A percentile compares a stretch with the other conserved stretches of the same genome.
phyloP scores from a whole-genome alignment of 2,329 filamentous ascomycete species.

The Stagonosporopsis vannaccii region DNA sequence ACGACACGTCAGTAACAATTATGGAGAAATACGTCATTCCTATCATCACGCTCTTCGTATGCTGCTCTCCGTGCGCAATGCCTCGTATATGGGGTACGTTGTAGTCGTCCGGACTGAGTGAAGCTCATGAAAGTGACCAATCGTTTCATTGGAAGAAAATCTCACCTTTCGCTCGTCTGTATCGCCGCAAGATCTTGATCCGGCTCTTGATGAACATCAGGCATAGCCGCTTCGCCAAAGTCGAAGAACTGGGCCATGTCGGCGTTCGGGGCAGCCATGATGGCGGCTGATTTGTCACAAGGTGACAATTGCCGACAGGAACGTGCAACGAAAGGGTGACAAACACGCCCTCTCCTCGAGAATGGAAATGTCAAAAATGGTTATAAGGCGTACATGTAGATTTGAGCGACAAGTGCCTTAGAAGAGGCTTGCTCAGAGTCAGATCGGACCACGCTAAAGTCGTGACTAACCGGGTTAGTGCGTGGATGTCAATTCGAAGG shows the following conservation, averaged over 20 bases:
- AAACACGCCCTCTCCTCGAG: conserved; percentile 26
- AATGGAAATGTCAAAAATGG: conserved; percentile 18
- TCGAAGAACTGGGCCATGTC: conserved; percentile 51
- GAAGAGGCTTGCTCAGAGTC: conserved; percentile 18
- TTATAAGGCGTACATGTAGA: conserved; percentile 31
- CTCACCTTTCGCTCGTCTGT: conserved; percentile 25
- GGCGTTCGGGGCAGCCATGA: conserved; percentile 40
- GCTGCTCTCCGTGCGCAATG: not conserved
- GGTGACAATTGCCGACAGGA: not conserved
- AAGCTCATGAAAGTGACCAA: not conserved
- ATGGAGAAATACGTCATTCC: not conserved
- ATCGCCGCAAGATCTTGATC: conserved; percentile 3
- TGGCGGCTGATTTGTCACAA: conserved; percentile 12
- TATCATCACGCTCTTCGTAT: not conserved
- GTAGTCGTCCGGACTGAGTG: not conserved
- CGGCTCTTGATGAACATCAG: conserved; percentile 30
- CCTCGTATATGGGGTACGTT: not conserved
- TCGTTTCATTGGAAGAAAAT: not conserved
- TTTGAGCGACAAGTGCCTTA: conserved; percentile 13
- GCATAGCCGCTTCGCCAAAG: conserved; percentile 48
- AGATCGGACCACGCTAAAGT: conserved; percentile 15
- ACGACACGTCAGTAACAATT: not conserved
- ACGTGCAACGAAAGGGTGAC: conserved; percentile 11
- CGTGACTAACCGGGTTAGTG: conserved; percentile 4
- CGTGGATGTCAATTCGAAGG: conserved; percentile 17